phyloP scores from a whole-genome alignment of 768 basidiomycete genomes.

The Xerocomus potaroensis region DNA sequence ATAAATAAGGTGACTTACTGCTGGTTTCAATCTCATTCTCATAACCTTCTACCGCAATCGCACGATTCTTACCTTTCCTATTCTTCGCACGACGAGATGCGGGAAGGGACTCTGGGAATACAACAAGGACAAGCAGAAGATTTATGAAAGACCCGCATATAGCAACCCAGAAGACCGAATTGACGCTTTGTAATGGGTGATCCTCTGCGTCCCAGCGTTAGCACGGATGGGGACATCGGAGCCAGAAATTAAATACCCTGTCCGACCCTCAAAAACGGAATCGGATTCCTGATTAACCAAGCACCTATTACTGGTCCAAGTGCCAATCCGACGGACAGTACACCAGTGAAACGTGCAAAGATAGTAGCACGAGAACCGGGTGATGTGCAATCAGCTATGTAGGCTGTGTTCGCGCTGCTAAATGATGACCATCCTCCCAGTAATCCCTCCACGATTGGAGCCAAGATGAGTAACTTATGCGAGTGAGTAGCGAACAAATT shows the following conservation, averaged over 20 bases:
- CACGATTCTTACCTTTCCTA: slow-evolving; percentile 30
- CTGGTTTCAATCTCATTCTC: slow-evolving; percentile 2
- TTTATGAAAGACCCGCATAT: slow-evolving; percentile 42
- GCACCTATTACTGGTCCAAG: slow-evolving; percentile 70
- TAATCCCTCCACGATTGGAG: slow-evolving; percentile 75
- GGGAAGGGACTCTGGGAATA: slow-evolving; percentile 55
- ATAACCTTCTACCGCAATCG: slow-evolving; percentile 13
- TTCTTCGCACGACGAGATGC: slow-evolving; percentile 25
- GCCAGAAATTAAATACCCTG: slow-evolving; percentile 11
- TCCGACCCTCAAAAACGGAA: slow-evolving; percentile 29
- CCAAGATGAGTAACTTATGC: slow-evolving; percentile 70
- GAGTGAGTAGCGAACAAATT: slow-evolving; percentile 59
- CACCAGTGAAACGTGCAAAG: slow-evolving; percentile 66
- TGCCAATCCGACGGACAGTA: slow-evolving; percentile 73
- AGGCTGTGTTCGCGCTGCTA: slow-evolving; percentile 61
- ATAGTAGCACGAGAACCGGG: slow-evolving; percentile 71
- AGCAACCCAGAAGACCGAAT: slow-evolving; percentile 52
- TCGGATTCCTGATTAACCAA: slow-evolving; percentile 44
- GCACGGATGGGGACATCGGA: slow-evolving; percentile 4
- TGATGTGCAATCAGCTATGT: slow-evolving; percentile 77
- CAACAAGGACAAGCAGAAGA: slow-evolving; percentile 55
- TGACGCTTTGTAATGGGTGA: slow-evolving; percentile 37
- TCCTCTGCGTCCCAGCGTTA: slow-evolving; percentile 14
- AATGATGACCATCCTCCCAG: slow-evolving; percentile 74
- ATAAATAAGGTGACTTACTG: slow-evolving; percentile 11